Evolutionary conservation across 1,139 yeast genomes (phyloP).

Genomic region (Scheffersomyces stambukii): DNA sequence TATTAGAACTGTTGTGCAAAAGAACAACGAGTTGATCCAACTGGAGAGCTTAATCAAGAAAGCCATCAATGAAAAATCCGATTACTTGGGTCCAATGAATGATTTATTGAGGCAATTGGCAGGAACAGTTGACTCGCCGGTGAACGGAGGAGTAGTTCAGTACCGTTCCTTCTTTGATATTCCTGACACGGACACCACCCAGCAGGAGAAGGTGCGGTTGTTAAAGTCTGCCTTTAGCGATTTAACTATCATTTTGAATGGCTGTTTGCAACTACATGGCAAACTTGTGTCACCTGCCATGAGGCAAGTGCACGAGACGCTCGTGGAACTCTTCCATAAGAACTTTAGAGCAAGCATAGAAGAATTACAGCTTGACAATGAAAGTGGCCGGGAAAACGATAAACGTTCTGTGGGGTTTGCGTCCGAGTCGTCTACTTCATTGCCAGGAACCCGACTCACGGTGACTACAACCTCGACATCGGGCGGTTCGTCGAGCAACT

Average conservation of each 20-base stretch:
- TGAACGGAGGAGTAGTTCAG: constrained; percentile 88
- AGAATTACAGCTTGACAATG: constrained; percentile 22
- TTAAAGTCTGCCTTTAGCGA: constrained; percentile 65
- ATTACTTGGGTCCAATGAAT: constrained; percentile 48
- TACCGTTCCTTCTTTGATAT: constrained; percentile 66
- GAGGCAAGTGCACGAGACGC: constrained; percentile 60
- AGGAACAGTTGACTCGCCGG: constrained; percentile 91
- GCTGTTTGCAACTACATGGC: constrained; percentile 69
- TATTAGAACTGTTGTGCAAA: constrained; percentile 57
- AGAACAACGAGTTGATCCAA: constrained; percentile 69
- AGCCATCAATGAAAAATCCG: constrained; percentile 52
- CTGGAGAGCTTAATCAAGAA: constrained; percentile 60
- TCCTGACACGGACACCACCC: constrained; percentile 31
- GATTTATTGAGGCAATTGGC: constrained; percentile 75
- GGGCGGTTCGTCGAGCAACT: no score
- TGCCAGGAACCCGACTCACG: no score
- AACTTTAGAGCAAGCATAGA: constrained; percentile 68
- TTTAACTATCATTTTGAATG: constrained; percentile 58
- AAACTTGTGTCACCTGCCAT: constrained; percentile 54
- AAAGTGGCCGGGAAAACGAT: neutral
- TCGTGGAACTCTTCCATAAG: constrained; percentile 60
- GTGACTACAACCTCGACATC: no score
- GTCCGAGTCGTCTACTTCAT: no score
- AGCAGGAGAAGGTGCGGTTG: constrained; percentile 40
- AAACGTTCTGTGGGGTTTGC: constrained; percentile 11